Conservation (phyloP, 2,329 filamentous ascomycete genomes). For the Thielaviopsis musarum region DNA sequence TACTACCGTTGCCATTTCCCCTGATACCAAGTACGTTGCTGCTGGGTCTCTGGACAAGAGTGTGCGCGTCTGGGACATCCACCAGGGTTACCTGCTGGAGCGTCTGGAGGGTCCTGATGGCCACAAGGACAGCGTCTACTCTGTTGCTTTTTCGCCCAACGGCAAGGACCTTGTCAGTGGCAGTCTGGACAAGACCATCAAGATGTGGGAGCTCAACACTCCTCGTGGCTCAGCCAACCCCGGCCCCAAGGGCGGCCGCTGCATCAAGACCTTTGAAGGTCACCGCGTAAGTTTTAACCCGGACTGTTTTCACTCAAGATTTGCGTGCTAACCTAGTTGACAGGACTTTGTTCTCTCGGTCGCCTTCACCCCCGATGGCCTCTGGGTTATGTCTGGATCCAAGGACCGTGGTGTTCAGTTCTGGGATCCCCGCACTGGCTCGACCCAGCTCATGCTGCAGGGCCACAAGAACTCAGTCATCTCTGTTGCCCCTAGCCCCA, state of each 20-base stretch:
- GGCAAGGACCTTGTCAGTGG: conserved; percentile 88
- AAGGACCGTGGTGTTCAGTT: conserved; percentile 97
- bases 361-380: conserved; percentile 80
- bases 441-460: conserved; percentile 94
- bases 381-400: conserved; percentile 92
- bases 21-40: conserved; percentile 83
- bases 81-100: conserved; percentile 71
- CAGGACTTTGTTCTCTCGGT: conserved; percentile 95
- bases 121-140: conserved; percentile 94
- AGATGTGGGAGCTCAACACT: conserved; percentile 90
- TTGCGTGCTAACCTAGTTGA: conserved; percentile 16
- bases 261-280: conserved; percentile 91
- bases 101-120: conserved; percentile 84
- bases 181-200: conserved; percentile 94
- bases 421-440: conserved; percentile 89
- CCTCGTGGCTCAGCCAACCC: conserved; percentile 50
- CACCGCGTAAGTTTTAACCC: conserved; percentile 50
- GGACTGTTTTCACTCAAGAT: background rate
- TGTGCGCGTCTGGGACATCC: conserved; percentile 90
- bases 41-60: conserved; percentile 95
- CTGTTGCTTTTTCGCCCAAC: conserved; percentile 86
- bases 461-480: conserved; percentile 99
- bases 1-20: conserved; percentile 92
- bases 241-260: conserved; percentile 71
- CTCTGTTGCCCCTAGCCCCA: conserved; percentile 85